Conservation (phyloP, 73 alveolate species). For the Paramecium tetraurelia region DNA sequence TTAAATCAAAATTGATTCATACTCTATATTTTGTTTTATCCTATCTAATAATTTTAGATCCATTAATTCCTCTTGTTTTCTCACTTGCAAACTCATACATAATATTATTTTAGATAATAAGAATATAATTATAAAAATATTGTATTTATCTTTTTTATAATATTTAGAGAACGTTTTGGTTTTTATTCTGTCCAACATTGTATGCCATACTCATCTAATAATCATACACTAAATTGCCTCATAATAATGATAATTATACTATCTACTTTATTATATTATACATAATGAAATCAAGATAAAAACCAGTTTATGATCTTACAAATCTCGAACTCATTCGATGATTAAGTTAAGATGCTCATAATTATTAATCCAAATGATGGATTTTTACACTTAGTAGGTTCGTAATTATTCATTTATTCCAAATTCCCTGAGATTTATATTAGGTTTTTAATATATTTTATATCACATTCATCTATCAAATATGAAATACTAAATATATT, state of each 20-base stretch:
- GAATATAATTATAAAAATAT: not conserved
- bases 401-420: not conserved
- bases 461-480: not conserved
- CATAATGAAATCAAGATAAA: not conserved
- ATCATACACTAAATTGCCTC: too few relatives aligned
- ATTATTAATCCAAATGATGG: not conserved
- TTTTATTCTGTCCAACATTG: too few relatives aligned
- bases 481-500: not conserved
- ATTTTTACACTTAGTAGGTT: not conserved
- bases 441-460: not conserved
- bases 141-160: too few relatives aligned
- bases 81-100: not conserved
- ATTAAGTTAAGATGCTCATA: not conserved
- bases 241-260: too few relatives aligned
- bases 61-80: conserved; percentile 11
- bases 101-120: not conserved
- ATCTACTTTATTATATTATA: not conserved
- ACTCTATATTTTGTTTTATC: conserved; percentile 19
- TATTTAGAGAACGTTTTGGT: too few relatives aligned
- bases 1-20: not conserved
- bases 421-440: not conserved
- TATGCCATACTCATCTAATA: too few relatives aligned
- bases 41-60: not conserved
- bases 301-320: not conserved
- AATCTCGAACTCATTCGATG: not conserved